Evolutionary conservation across 441 rosid genomes (phyloP).

Genomic region (Isatis lusitanica): DNA sequence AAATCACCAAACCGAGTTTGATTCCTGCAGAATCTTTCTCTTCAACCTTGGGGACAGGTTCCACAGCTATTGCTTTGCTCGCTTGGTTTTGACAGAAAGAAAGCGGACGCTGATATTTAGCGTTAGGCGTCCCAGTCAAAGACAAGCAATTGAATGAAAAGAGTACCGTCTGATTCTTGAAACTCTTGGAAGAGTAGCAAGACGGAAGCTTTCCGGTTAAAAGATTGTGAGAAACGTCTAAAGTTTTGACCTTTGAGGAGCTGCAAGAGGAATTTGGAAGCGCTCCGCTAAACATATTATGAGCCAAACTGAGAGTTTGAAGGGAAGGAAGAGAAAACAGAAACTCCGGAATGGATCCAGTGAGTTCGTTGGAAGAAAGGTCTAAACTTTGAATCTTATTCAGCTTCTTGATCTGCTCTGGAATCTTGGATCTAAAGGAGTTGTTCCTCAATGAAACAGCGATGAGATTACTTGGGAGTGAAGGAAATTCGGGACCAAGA

Average conservation of each 20-base stretch:
- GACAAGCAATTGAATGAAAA: constrained; percentile 86
- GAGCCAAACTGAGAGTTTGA: constrained; percentile 51
- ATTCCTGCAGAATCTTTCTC: constrained; percentile 37
- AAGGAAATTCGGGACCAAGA: constrained; percentile 69
- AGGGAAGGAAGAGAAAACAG: constrained; percentile 65
- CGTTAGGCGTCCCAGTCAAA: constrained; percentile 35
- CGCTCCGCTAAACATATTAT: constrained; percentile 60
- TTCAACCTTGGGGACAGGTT: constrained; percentile 36
- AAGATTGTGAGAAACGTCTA: constrained; percentile 74
- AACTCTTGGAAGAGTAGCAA: constrained; percentile 48
- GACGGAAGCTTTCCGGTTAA: constrained; percentile 68
- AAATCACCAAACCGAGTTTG: constrained; percentile 55
- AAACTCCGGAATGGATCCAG: constrained; percentile 61
- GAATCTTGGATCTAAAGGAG: constrained; percentile 65
- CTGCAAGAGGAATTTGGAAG: constrained; percentile 58
- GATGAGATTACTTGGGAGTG: constrained; percentile 47
- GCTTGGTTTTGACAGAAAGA: constrained; percentile 77
- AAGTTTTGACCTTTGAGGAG: constrained; percentile 43
- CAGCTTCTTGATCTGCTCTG: constrained; percentile 44
- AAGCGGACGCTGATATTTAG: constrained; percentile 62
- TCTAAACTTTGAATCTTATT: constrained; percentile 57
- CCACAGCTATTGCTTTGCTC: constrained; percentile 69
- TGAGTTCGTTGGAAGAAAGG: constrained; percentile 56
- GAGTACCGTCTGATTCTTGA: constrained; percentile 48
- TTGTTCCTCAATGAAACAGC: constrained; percentile 54